Evolutionary conservation across 2,329 filamentous ascomycete genomes (phyloP), one percentile per base, ranked within the genome.

Genomic region (Stemphylium beticola): DNA sequence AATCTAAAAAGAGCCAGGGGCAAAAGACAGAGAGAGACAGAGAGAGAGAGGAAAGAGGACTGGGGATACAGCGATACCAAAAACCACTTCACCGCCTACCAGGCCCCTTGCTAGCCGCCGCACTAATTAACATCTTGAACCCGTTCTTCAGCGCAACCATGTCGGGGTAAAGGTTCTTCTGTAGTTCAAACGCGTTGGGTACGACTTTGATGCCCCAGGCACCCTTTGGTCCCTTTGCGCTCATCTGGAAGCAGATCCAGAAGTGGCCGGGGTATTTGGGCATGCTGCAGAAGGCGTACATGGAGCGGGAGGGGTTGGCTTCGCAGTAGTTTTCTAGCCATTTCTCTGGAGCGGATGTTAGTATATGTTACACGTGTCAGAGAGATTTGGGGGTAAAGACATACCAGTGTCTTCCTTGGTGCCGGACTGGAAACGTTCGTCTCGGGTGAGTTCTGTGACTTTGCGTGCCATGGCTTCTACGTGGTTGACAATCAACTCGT

Each of bases 381-480:
- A 12, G 4, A 3, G 2, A 0, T 18, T 6, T n/a, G n/a, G n/a
- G 32, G 9, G 10, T 18, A 3, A 18, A 37, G 10, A 82, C 90
- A 81, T 87, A 96, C 93, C 93, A 60, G 92, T 90, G 69, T 95
- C 90, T 57, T 87, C 82, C 69, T 88, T 88, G 58, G 87, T 93
- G 56, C 89, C 87, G 60, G 86, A 86, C 78, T 96, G 92, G 81
- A 90, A 99, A 77, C 96, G 96, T 74, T 98, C 93, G 75, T 97
- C 89, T 62, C 89, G 86, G 83, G 92, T 95, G 81, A 99, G 88
- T 81, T 99, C 93, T 63, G 96, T 92, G 46, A 98, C 93, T 82
- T 99, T 99, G 77, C 89, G 91, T 15, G 92, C 90, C 95, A 98
- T 99, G 47, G 93, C 91, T 79, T 96, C 95, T 72, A 99, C 91